Percentiles rank a stretch among this genome's conserved stretches.
phyloP scores from a whole-genome alignment of 768 basidiomycete genomes.

The Trametes punicea region DNA sequence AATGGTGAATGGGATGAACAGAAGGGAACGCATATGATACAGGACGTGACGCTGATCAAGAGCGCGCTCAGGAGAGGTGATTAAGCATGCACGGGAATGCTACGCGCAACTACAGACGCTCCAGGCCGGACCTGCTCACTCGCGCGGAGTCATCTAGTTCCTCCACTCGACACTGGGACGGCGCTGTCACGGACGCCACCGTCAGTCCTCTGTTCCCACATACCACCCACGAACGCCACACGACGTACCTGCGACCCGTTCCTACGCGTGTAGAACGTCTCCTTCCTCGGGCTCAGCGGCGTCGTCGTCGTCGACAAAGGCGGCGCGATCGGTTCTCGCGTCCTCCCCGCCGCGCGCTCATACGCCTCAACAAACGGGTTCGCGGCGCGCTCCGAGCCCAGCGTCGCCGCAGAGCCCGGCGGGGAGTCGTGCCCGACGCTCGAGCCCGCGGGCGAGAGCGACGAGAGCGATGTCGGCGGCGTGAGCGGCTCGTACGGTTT shows the following conservation, averaged over 20 bases:
- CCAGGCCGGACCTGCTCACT: not conserved
- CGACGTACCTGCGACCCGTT: constrained; percentile 9
- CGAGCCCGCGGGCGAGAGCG: constrained; percentile 23
- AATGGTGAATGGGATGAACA: not conserved
- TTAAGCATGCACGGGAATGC: not conserved
- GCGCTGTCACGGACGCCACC: not conserved
- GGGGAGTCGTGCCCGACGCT: constrained; percentile 10
- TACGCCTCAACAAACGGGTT: constrained; percentile 14
- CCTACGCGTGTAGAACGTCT: constrained; percentile 16
- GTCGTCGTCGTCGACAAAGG: not conserved
- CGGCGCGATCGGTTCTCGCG: not conserved
- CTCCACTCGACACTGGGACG: constrained; percentile 19
- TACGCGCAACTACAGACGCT: not conserved
- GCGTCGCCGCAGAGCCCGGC: not conserved
- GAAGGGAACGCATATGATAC: constrained; percentile 4
- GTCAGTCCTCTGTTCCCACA: not conserved
- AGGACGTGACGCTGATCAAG: not conserved
- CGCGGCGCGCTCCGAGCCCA: not conserved
- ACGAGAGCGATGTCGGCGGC: constrained; percentile 40
- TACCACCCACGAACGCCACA: not conserved
- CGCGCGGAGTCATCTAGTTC: not conserved
- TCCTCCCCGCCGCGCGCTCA: not conserved
- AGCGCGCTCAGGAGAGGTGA: not conserved
- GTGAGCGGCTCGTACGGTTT: constrained; percentile 36
- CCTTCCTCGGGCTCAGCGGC: constrained; percentile 2